Evolutionary conservation across 805 yeast species (phyloP), one percentile per base, ranked within the genome.

Genomic region (Debaryomyces prosopidis): DNA sequence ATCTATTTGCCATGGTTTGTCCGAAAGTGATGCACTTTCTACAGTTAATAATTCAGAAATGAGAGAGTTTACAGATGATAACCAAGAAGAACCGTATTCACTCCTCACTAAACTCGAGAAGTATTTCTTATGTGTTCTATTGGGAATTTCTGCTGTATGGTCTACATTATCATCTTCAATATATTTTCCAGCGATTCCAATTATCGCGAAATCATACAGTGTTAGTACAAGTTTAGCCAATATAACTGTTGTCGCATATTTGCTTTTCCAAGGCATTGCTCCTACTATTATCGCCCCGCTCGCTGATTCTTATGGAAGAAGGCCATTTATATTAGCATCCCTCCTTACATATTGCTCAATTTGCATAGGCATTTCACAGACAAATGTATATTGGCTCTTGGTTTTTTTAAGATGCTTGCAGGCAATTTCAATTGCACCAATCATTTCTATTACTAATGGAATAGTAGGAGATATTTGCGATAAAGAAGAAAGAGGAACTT

Each of bases 141-240:
- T 71, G 72, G 45, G 77, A 79, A 1, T 66, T 3, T 60, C 77
- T 1, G 84, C 85, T 0, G 58, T 80, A 18, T 82, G 84, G 68
- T 87, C 95, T 0, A 71, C 90, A 0, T 66, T 86, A 4, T 80
- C 90, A 0, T 76, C 84, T 44, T 85, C 94, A 0, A 85, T 88
- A 14, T 89, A 87, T 58, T 83, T 85, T 62, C 95, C 95, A 0
- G 88, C 88, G 0, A 65, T 89, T 16, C 77, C 82, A 0, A 69
- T 70, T 8, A 64, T 89, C 6, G 79, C 81, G 38, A 52, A 62
- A 0, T 62, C 78, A 23, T 86, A 89, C 52, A 37, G 70, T 36
- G 77, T 83, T 5, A 58, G 80, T 3, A 78, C 79, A 36, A 85
- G 79, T 46, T 62, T 70, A 43, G 79, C 81, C 35, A 88, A 89